Percentiles rank a stretch among this genome's conserved stretches.
Evolutionary conservation across 352 stramenopile genomes (phyloP).

Genomic region (Pythium phragmitis): DNA sequence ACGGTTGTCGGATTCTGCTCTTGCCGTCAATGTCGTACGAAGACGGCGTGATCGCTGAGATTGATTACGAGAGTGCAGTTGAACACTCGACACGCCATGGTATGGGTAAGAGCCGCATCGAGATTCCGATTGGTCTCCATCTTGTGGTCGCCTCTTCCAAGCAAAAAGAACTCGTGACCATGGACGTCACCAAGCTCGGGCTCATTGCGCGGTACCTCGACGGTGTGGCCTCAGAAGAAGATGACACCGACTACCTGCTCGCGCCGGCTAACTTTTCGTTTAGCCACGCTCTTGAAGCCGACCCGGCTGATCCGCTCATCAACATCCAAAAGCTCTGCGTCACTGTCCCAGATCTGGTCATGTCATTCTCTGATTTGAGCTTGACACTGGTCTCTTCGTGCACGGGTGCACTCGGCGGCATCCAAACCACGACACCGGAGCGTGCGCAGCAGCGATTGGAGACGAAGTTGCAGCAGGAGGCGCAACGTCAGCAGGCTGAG

Average conservation of each 20-base stretch:
- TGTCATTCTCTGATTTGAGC: slow-evolving; percentile 44
- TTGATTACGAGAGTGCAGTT: slow-evolving; percentile 20
- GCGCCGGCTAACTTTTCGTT: slow-evolving; percentile 28
- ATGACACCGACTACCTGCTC: slow-evolving; percentile 27
- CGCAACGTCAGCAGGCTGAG: slow-evolving; percentile 26
- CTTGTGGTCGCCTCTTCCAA: slow-evolving; percentile 22
- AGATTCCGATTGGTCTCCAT: slow-evolving; percentile 23
- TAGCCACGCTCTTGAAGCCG: slow-evolving; percentile 19
- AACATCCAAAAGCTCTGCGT: slow-evolving; percentile 27
- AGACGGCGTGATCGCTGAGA: slow-evolving; percentile 17
- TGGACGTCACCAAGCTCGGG: slow-evolving; percentile 27
- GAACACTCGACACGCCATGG: slow-evolving; percentile 17
- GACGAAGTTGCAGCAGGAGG: slow-evolving; percentile 27
- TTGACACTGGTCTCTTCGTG: slow-evolving; percentile 38
- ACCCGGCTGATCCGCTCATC: slow-evolving; percentile 14
- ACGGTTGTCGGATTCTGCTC: slow-evolving; percentile 27
- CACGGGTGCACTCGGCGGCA: slow-evolving; percentile 27
- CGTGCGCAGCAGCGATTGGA: slow-evolving; percentile 35
- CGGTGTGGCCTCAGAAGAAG: slow-evolving; percentile 13
- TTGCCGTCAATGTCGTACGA: slow-evolving; percentile 21
- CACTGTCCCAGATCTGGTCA: slow-evolving; percentile 31
- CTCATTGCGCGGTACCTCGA: slow-evolving; percentile 27
- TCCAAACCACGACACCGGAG: slow-evolving; percentile 37
- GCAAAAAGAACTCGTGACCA: slow-evolving; percentile 22
- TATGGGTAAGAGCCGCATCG: slow-evolving; percentile 28